Conservation (phyloP, 2,329 filamentous ascomycete genomes). For the Chaetomium sp. region DNA sequence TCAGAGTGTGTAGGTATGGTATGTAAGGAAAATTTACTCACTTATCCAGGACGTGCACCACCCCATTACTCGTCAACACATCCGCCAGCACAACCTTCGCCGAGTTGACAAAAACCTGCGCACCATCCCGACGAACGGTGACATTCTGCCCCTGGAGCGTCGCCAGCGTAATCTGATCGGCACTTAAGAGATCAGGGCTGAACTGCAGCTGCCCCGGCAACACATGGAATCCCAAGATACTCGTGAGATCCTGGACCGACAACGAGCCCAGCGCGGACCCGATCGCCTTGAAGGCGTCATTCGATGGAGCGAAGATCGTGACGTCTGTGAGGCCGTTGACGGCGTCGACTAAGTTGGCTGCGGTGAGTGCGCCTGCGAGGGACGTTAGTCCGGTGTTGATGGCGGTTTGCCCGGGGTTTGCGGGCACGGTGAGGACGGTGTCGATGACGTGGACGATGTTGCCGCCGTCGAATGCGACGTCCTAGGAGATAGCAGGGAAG, state of each 20-base stretch:
- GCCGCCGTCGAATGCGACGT: slow-evolving; percentile 41
- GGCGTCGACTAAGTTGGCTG: slow-evolving; percentile 36
- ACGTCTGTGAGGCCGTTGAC: slow-evolving; percentile 41
- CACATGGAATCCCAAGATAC: slow-evolving; percentile 59
- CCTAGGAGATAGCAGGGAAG: slow-evolving; percentile 3
- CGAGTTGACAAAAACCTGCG: slow-evolving; percentile 40
- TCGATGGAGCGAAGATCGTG: slow-evolving; percentile 59
- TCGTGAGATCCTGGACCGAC: slow-evolving; percentile 39
- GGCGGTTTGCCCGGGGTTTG: slow-evolving; percentile 14
- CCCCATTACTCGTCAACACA: slow-evolving; percentile 48
- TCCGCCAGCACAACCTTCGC: slow-evolving; percentile 44
- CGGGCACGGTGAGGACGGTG: slow-evolving; percentile 41
- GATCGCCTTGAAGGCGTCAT: slow-evolving; percentile 52
- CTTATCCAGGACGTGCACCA: slow-evolving; percentile 53
- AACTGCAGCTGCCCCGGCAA: slow-evolving; percentile 38
- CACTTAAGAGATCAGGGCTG: slow-evolving; percentile 17
- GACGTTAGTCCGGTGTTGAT: slow-evolving; percentile 33
- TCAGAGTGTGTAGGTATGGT: too few species aligned
- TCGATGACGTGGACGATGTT: slow-evolving; percentile 50
- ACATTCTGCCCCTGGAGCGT: slow-evolving; percentile 18
- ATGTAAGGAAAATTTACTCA: slow-evolving; percentile 30
- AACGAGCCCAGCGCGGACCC: slow-evolving; percentile 45
- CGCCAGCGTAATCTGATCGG: slow-evolving; percentile 11
- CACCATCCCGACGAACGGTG: slow-evolving; percentile 14
- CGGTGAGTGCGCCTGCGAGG: slow-evolving; percentile 40